phyloP scores from a whole-genome alignment of 495 filamentous ascomycete genomes.

The Acidiella bohemica region DNA sequence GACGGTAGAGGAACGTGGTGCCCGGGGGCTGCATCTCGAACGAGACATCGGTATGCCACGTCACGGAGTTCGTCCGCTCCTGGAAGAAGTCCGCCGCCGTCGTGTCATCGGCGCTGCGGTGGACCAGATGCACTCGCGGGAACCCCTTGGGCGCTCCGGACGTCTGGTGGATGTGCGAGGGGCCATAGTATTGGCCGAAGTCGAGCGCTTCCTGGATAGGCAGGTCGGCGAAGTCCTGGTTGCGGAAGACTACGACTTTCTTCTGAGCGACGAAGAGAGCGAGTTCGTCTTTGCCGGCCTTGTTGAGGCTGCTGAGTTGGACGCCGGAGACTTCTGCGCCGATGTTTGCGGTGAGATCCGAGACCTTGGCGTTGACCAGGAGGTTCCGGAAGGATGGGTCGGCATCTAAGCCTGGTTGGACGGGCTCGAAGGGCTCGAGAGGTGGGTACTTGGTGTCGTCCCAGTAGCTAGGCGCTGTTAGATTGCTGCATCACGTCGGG shows the following conservation, averaged over 20 bases:
- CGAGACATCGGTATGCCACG: slow-evolving; percentile 70
- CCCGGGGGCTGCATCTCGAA: slow-evolving; percentile 79
- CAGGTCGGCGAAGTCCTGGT: slow-evolving; percentile 67
- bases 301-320: slow-evolving; percentile 54
- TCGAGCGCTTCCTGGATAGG: slow-evolving; percentile 54
- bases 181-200: slow-evolving; percentile 67
- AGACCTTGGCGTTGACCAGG: slow-evolving; percentile 38
- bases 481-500: too few relatives aligned
- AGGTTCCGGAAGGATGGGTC: slow-evolving; percentile 56
- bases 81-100: slow-evolving; percentile 45
- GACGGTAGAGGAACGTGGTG: slow-evolving; percentile 67
- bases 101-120: slow-evolving; percentile 53
- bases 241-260: slow-evolving; percentile 68
- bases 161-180: slow-evolving; percentile 72
- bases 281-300: slow-evolving; percentile 64
- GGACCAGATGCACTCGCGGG: slow-evolving; percentile 68
- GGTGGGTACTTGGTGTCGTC: slow-evolving; percentile 36
- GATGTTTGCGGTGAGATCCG: slow-evolving; percentile 56
- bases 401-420: slow-evolving; percentile 60
- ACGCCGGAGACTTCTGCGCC: slow-evolving; percentile 66
- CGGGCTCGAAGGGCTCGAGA: slow-evolving; percentile 54
- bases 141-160: slow-evolving; percentile 55
- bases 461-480: too few relatives aligned
- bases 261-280: slow-evolving; percentile 65
- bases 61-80: slow-evolving; percentile 40